Evolutionary conservation across 768 basidiomycete genomes (phyloP).

Genomic region (Leccinellum albellum): DNA sequence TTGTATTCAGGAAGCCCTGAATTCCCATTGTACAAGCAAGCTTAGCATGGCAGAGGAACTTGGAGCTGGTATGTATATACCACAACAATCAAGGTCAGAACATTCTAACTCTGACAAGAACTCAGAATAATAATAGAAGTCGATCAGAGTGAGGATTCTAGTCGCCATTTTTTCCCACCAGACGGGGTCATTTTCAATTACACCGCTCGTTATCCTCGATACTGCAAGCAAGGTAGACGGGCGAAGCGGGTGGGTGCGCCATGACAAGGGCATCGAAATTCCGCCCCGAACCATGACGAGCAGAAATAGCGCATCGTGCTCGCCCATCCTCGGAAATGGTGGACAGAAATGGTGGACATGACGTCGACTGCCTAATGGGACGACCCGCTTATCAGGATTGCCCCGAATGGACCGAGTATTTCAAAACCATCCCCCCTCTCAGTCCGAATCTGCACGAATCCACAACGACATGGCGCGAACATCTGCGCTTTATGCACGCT

Average conservation of each 20-base stretch:
- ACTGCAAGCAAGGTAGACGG: neutral
- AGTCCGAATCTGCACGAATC: neutral
- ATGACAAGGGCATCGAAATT: neutral
- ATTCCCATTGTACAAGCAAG: neutral
- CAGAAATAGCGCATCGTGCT: neutral
- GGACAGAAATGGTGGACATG: neutral
- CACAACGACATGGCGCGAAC: slow-evolving; percentile 33
- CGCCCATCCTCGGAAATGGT: neutral
- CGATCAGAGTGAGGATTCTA: neutral
- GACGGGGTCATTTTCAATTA: neutral
- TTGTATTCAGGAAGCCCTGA: neutral
- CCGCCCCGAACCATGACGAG: neutral
- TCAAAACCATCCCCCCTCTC: neutral
- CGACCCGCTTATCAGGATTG: neutral
- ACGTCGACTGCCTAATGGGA: slow-evolving; percentile 9
- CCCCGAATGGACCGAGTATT: neutral
- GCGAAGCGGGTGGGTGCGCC: neutral
- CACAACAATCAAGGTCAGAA: neutral
- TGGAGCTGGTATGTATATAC: neutral
- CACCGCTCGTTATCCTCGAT: neutral
- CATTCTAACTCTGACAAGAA: neutral
- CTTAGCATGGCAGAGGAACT: neutral
- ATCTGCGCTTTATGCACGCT: slow-evolving; percentile 39
- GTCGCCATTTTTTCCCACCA: neutral
- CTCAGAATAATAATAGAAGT: neutral